Percentiles rank a stretch among this genome's conserved stretches.
Evolutionary conservation across 371 early-diverging fungal genomes (phyloP).

Genomic region (Mortierella sp.): DNA sequence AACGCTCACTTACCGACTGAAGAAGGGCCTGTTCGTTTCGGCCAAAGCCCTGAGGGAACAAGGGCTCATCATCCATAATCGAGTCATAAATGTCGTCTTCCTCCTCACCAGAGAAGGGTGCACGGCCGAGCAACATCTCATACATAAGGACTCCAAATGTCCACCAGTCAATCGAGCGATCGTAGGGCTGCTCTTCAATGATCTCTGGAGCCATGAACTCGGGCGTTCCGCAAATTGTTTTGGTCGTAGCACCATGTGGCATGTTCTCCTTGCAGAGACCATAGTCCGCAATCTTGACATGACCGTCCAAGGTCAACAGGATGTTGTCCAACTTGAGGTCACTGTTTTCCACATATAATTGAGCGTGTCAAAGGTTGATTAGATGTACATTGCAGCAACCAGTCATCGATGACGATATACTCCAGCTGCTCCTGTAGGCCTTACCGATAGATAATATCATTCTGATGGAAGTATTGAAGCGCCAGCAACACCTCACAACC

Average conservation of each 20-base stretch:
- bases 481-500: slow-evolving; percentile 84
- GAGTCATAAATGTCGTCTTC: slow-evolving; percentile 72
- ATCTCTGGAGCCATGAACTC: slow-evolving; percentile 91
- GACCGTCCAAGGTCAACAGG: slow-evolving; percentile 71
- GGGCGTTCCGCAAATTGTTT: slow-evolving; percentile 85
- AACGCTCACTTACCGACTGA: slow-evolving; percentile 56
- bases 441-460: slow-evolving; percentile 79
- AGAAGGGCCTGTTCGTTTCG: slow-evolving; percentile 59
- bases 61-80: slow-evolving; percentile 66
- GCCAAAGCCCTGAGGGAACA: slow-evolving; percentile 67
- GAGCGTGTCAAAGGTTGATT: background rate
- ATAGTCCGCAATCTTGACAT: slow-evolving; percentile 79
- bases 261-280: slow-evolving; percentile 77
- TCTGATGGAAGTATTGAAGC: slow-evolving; percentile 79
- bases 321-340: slow-evolving; percentile 79
- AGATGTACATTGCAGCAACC: too few relatives aligned
- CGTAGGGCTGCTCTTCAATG: slow-evolving; percentile 87
- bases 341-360: slow-evolving; percentile 44
- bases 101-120: slow-evolving; percentile 71
- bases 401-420: too few relatives aligned
- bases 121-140: slow-evolving; percentile 94
- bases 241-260: slow-evolving; percentile 69
- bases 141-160: slow-evolving; percentile 98
- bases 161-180: slow-evolving; percentile 98
- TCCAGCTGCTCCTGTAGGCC: background rate